These are phyloP conservation scores for Dipsacomyces acuminosporus DNA, from an alignment of 371 early-diverging fungal genomes.

Conservation along the genomic window DNA sequence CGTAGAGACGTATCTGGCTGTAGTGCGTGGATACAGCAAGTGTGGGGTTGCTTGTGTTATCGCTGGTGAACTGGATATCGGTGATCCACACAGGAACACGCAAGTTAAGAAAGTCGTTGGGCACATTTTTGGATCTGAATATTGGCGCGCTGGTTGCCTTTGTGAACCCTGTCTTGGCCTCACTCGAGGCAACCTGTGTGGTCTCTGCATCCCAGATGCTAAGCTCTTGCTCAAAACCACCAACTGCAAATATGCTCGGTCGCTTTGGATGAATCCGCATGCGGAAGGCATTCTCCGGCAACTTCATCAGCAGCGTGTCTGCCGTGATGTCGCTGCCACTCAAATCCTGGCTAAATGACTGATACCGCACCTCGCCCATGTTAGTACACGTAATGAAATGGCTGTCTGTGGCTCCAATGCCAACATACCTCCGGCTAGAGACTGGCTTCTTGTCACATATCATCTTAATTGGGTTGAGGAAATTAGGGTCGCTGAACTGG, in stretches of 20 bases:
- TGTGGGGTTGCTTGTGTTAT: slow-evolving; percentile 33
- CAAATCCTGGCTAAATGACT: slow-evolving; percentile 1
- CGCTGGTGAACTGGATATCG: slow-evolving; percentile 62
- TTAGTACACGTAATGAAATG: slow-evolving; percentile 42
- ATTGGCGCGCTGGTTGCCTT: slow-evolving; percentile 45
- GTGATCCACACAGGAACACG: slow-evolving; percentile 85
- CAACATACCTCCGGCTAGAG: slow-evolving; percentile 31
- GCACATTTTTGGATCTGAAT: slow-evolving; percentile 63
- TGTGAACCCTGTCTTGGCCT: slow-evolving; percentile 16
- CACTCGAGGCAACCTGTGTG: slow-evolving; percentile 19
- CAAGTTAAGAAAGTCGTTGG: slow-evolving; percentile 68
- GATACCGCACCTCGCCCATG: slow-evolving; percentile 44
- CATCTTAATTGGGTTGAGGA: slow-evolving; percentile 10
- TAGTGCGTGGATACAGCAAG: slow-evolving; percentile 69
- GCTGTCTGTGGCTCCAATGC: slow-evolving; percentile 12
- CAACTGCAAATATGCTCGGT: slow-evolving; percentile 69
- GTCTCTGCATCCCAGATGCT: slow-evolving; percentile 65
- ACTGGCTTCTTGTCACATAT: slow-evolving; percentile 26
- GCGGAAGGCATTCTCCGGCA: slow-evolving; percentile 50
- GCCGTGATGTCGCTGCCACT: neutral
- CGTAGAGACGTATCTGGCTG: slow-evolving; percentile 79
- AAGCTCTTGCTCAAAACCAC: slow-evolving; percentile 82
- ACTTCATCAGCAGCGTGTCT: slow-evolving; percentile 12
- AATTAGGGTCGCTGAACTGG: slow-evolving; percentile 22
- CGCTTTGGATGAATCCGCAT: slow-evolving; percentile 67